phyloP scores from a whole-genome alignment of 441 rosid species.

The Jatropha multifida region DNA sequence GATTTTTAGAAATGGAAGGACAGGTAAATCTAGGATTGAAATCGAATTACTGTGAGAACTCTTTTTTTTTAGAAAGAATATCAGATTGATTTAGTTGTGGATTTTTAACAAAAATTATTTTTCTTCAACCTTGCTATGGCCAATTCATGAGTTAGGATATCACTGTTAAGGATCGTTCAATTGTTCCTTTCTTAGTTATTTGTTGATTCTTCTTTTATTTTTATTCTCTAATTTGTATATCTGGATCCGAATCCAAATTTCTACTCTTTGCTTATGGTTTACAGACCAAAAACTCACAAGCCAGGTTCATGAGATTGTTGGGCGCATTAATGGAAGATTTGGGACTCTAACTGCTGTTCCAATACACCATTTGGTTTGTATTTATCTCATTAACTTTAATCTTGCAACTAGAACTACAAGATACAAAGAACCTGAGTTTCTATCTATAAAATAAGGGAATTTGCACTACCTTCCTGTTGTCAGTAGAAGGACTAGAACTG shows the following conservation, averaged over 20 bases:
- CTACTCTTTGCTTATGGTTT: slow-evolving; percentile 8
- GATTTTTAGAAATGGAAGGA: background rate
- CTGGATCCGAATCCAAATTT: background rate
- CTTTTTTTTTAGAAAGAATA: background rate
- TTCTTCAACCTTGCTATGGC: background rate
- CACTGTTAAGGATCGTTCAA: background rate
- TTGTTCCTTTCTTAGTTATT: background rate
- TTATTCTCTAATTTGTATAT: background rate
- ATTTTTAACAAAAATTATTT: background rate
- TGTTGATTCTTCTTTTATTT: background rate
- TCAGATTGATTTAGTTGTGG: background rate
- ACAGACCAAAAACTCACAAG: slow-evolving; percentile 78
- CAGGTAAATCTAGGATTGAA: background rate
- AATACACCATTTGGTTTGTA: slow-evolving; percentile 71
- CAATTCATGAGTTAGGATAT: background rate
- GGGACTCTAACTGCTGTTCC: slow-evolving; percentile 80
- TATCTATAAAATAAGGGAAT: background rate
- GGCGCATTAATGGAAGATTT: slow-evolving; percentile 80
- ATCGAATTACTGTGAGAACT: background rate
- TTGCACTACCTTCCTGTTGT: background rate
- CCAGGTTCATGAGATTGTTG: slow-evolving; percentile 84
- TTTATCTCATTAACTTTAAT: slow-evolving; percentile 20
- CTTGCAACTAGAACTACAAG: background rate
- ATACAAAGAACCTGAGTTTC: slow-evolving; percentile 5
- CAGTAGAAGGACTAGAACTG: background rate